Base-by-base conservation (phyloP, 805 yeast species). In the Saturnispora halmiae region DNA sequence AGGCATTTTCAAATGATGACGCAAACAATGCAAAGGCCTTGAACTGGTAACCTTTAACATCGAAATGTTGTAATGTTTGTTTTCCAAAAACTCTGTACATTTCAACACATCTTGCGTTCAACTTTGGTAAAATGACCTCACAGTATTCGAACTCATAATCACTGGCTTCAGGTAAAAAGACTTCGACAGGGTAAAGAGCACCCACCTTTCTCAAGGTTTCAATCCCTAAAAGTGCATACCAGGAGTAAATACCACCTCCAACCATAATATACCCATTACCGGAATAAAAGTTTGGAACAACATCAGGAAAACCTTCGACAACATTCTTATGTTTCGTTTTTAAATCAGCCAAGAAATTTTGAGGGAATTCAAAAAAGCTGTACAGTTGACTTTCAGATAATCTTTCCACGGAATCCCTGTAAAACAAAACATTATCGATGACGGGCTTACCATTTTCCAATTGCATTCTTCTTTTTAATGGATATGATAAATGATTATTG, bases 241-340 rank as follows among this genome's bases (percentile, higher is more conserved):
- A 79, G 46, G 82, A 76, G 59, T 76, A 82, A 50, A 72, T 73
- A 3, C 88, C 92, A 32, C 94, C 94, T 27, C 90, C 94, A 22
- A 83, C 87, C 51, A 74, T 74, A 1, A 81, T 80, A 68, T 77
- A 21, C 74, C 90, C 66, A 38, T 52, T 48, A 25, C 65, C 65
- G 5, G 44, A 41, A 43, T 59, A 61, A 34, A 59, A 57, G 13
- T 46, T 37, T 3, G 64, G 63, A 9, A 40, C 42, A 11, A 47
- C 38, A 19, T 49, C 40, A 9, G 65, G 64, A 28, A 61, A 47
- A 21, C 53, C 53, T 11, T 36, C 44, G 31, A 59, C 56, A 6
- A 61, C 59, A 13, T 48, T 46, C 20, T 56, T 56, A 44, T 60
- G 65, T 43, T 60, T 61, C 14, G 49, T 32, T 31, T 58, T 59